These are phyloP conservation scores for Colletotrichum eleusines DNA, from an alignment of 2,329 filamentous ascomycete species.

Conservation along the genomic window DNA sequence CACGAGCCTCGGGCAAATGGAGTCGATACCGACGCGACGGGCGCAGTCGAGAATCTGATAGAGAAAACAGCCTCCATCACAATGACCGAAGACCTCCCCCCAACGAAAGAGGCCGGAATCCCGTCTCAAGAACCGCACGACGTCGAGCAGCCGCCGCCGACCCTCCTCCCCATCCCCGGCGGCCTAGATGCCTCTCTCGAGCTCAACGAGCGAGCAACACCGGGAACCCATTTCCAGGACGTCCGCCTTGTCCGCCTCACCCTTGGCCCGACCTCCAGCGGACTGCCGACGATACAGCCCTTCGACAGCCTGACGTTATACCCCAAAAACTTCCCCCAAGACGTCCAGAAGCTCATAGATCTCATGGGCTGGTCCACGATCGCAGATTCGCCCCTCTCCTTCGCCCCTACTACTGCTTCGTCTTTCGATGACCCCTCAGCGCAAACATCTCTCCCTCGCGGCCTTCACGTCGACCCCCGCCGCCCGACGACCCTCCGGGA, in stretches of 20 bases:
- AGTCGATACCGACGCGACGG: neutral
- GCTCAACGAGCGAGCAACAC: slow-evolving; percentile 80
- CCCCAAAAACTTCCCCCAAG: slow-evolving; percentile 86
- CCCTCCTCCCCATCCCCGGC: slow-evolving; percentile 67
- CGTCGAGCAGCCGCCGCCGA: slow-evolving; percentile 35
- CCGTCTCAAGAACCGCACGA: neutral
- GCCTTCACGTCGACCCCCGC: slow-evolving; percentile 54
- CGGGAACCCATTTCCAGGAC: slow-evolving; percentile 88
- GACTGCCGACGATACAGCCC: slow-evolving; percentile 63
- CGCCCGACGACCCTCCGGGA: slow-evolving; percentile 73
- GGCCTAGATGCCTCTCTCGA: slow-evolving; percentile 69
- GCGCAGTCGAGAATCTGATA: slow-evolving; percentile 7
- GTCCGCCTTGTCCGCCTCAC: slow-evolving; percentile 73
- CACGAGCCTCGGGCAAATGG: neutral
- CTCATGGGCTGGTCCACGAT: slow-evolving; percentile 82
- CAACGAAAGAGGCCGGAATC: neutral
- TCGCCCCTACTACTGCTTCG: neutral
- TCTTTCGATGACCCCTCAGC: slow-evolving; percentile 6
- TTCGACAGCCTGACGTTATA: slow-evolving; percentile 86
- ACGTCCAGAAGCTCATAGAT: slow-evolving; percentile 82
- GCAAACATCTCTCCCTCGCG: slow-evolving; percentile 42
- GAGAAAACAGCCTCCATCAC: slow-evolving; percentile 14
- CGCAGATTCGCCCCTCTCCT: slow-evolving; percentile 75
- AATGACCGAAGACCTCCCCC: slow-evolving; percentile 2
- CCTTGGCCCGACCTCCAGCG: slow-evolving; percentile 39